These are phyloP conservation scores for Domatiomyces catenatus DNA, from an alignment of 2,329 filamentous ascomycete genomes.

Conservation along the genomic window DNA sequence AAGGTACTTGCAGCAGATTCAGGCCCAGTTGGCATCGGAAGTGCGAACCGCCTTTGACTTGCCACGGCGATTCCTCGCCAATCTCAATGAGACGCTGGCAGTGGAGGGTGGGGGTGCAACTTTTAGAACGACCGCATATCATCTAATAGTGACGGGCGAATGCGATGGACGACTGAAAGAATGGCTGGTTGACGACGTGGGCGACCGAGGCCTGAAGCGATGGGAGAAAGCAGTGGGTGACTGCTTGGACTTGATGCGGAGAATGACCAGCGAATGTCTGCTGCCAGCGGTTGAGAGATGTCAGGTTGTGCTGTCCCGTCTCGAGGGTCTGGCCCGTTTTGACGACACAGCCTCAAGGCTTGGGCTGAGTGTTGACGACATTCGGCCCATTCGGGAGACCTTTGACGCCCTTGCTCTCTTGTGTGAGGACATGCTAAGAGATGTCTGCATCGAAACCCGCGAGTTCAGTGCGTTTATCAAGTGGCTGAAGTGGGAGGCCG, in stretches of 20 bases:
- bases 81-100: slow-evolving; percentile 59
- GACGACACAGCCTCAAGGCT: slow-evolving; percentile 51
- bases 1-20: slow-evolving; percentile 67
- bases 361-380: slow-evolving; percentile 47
- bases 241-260: slow-evolving; percentile 62
- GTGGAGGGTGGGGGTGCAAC: slow-evolving; percentile 36
- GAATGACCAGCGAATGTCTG: slow-evolving; percentile 71
- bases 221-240: slow-evolving; percentile 80
- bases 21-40: slow-evolving; percentile 63
- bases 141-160: slow-evolving; percentile 70
- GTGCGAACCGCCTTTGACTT: slow-evolving; percentile 72
- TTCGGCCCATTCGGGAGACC: slow-evolving; percentile 48
- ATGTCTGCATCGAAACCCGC: slow-evolving; percentile 59
- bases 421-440: slow-evolving; percentile 55
- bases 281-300: slow-evolving; percentile 76
- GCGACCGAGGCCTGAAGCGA: slow-evolving; percentile 72
- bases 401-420: slow-evolving; percentile 61
- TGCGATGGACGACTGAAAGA: slow-evolving; percentile 61
- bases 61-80: slow-evolving; percentile 60
- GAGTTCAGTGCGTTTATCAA: slow-evolving; percentile 64
- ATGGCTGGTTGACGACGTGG: slow-evolving; percentile 74
- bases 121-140: slow-evolving; percentile 64
- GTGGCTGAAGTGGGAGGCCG: slow-evolving; percentile 75
- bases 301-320: slow-evolving; percentile 62
- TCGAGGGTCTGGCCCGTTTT: slow-evolving; percentile 71